Percentiles rank a stretch among this genome's conserved stretches.
phyloP scores from a whole-genome alignment of 1,139 yeast species.

The Lodderomyces pseudojiufengensis region DNA sequence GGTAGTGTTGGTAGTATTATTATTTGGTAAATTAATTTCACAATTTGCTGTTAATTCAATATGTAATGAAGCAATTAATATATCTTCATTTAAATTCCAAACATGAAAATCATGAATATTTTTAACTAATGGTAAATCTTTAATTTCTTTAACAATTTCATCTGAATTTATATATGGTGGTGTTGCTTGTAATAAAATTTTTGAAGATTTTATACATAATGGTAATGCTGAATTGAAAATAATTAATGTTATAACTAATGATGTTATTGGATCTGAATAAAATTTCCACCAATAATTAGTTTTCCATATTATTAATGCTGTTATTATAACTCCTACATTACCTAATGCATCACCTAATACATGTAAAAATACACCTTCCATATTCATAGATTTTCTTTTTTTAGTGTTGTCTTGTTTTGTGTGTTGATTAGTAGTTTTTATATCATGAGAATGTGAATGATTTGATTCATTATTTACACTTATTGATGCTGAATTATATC shows the following conservation, averaged over 20 bases:
- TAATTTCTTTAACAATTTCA: conserved; percentile 64
- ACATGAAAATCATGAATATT: conserved; percentile 94
- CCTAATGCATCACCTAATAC: conserved; percentile 97
- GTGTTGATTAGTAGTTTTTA: conserved; percentile 12
- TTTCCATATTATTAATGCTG: conserved; percentile 92
- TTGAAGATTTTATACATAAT: conserved; percentile 78
- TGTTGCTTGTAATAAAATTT: conserved; percentile 87
- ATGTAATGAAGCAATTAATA: conserved; percentile 85
- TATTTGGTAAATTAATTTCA: conserved; percentile 6
- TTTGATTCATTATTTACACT: neutral
- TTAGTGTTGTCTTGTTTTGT: neutral
- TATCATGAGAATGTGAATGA: conserved; percentile 1
- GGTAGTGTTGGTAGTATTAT: conserved; percentile 28
- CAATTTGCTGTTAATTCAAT: conserved; percentile 57
- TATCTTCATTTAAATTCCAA: conserved; percentile 91
- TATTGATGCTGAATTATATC: conserved; percentile 18
- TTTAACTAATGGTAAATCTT: conserved; percentile 65
- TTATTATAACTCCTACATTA: conserved; percentile 84
- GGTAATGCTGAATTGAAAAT: conserved; percentile 92
- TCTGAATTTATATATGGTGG: conserved; percentile 80
- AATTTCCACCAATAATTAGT: conserved; percentile 86
- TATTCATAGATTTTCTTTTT: conserved; percentile 69
- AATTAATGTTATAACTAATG: conserved; percentile 79
- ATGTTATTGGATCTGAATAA: conserved; percentile 82
- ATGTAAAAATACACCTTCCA: conserved; percentile 96